Evolutionary conservation across 306 rosid genomes (phyloP).

Genomic region (Erythrophleum fordii): DNA sequence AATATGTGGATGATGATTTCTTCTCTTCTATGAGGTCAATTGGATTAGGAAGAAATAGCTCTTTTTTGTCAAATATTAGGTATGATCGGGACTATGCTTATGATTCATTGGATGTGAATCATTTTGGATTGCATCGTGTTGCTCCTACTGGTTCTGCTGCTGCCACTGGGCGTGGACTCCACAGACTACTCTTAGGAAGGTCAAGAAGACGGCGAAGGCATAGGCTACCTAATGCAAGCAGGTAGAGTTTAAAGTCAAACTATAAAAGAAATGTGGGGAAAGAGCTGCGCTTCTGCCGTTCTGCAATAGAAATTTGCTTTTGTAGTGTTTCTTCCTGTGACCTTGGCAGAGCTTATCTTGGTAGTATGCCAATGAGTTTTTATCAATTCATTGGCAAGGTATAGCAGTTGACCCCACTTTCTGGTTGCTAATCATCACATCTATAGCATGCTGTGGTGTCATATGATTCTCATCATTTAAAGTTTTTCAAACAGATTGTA

Average conservation of each 20-base stretch:
- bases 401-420: conserved; percentile 34
- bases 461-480: conserved; percentile 23
- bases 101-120: conserved; percentile 43
- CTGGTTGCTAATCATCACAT: conserved; percentile 21
- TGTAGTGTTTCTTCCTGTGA: background rate
- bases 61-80: conserved; percentile 54
- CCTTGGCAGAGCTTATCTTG: conserved; percentile 39
- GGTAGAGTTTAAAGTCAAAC: conserved; percentile 29
- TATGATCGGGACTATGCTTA: conserved; percentile 49
- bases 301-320: background rate
- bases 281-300: conserved; percentile 32
- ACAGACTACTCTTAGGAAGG: conserved; percentile 48
- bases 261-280: conserved; percentile 33
- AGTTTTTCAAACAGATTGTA: conserved; percentile 38
- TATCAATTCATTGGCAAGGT: conserved; percentile 43
- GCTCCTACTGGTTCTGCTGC: conserved; percentile 55
- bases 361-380: conserved; percentile 34
- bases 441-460: conserved; percentile 36
- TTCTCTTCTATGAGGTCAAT: conserved; percentile 55
- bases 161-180: conserved; percentile 59
- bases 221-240: conserved; percentile 46
- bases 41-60: conserved; percentile 56
- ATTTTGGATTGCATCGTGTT: conserved; percentile 52
- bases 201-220: conserved; percentile 60
- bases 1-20: conserved; percentile 58